Base-by-base conservation (phyloP, 805 yeast genomes). In the Saccharomycopsis babjevae region DNA sequence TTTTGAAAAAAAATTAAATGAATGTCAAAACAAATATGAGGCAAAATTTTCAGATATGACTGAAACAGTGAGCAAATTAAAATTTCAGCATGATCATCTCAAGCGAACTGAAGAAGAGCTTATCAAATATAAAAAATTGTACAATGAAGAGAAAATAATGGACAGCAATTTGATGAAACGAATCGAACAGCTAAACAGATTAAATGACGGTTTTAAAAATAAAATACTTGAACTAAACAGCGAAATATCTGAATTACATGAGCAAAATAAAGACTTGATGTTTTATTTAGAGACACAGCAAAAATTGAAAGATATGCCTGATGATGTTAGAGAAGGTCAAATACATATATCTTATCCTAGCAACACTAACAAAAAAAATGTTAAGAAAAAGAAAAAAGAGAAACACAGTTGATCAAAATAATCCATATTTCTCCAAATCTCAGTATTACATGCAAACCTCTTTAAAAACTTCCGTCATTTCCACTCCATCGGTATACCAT, bases 191-290 rank as follows among this genome's bases (percentile, higher is more conserved):
- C 57, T 81, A 3, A 63, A 70, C 22, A 38, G 63, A 13, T 72
- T 73, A 39, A 66, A 63, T 22, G 58, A 56, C 25, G 63, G 64
- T n/a, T 66, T 68, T 38, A 60, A 57, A 11, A 56, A 56, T 11
- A 56, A 42, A 57, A n/a, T 61, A 5, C 38, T 59, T 38, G 68
- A 71, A 22, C 76, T 77, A 50, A 66, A 71, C 16, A 61, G 65
- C 22, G 74, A 78, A 56, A 83, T 80, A 13, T 69, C 68, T 11
- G 88, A 83, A 1, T 68, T 86, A 36, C 70, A 77, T 54, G 89
- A 85, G 50, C 89, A 86, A 69, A 83, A 83, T 2, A 81, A 78
- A 34, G 97, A 90, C 70, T 70, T 90, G 59, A 88, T 91, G 96
- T 86, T 89, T 64, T 89, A 77, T 68, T 72, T 90, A 46, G 93